phyloP scores from a whole-genome alignment of 192 early-diverging fungal species.

The Jimgerdemannia flammicorona region DNA sequence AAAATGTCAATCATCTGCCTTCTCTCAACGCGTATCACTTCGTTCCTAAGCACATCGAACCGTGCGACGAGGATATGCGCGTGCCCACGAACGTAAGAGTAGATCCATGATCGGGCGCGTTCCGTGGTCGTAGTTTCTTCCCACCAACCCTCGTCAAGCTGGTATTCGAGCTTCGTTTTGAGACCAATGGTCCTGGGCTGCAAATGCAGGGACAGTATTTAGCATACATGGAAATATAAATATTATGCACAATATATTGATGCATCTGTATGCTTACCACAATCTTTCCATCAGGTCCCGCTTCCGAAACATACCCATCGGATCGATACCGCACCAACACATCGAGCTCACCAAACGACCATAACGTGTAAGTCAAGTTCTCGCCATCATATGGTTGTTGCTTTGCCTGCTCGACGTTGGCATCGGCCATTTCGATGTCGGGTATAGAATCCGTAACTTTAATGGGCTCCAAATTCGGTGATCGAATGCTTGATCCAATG shows the following conservation, averaged over 20 bases:
- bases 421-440: not conserved
- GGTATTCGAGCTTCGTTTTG: constrained; percentile 35
- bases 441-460: not conserved
- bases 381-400: not conserved
- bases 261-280: not conserved
- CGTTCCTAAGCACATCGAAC: constrained; percentile 23
- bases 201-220: no score
- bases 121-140: constrained; percentile 25
- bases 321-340: not conserved
- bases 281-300: not conserved
- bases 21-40: constrained; percentile 17
- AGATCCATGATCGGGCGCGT: constrained; percentile 26
- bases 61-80: constrained; percentile 26
- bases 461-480: not conserved
- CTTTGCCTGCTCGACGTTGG: not conserved
- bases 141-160: constrained; percentile 11
- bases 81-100: constrained; percentile 24
- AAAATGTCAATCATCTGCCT: constrained; percentile 28
- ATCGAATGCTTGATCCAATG: not conserved
- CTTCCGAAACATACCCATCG: not conserved
- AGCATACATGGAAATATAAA: no score
- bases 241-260: not conserved
- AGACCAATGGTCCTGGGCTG: constrained; percentile 11
- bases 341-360: constrained; percentile 1
- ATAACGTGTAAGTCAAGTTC: constrained; percentile 2